Percentiles rank a stretch among this genome's conserved stretches.
These are phyloP conservation scores for Lathyrus tuberosus DNA, from an alignment of 306 rosid species.

Conservation along the genomic window DNA sequence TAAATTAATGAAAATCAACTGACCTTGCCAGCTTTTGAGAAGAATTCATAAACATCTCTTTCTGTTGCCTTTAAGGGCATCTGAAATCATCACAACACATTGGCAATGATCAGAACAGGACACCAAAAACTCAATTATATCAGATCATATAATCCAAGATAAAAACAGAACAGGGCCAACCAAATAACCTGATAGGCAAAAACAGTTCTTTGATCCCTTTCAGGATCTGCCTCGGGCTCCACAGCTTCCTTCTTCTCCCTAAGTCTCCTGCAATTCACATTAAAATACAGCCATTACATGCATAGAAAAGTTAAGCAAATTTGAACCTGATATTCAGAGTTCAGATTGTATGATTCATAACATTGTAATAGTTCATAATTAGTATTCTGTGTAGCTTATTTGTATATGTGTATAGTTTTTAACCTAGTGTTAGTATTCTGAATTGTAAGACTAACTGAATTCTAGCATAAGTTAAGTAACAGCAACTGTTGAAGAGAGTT, in stretches of 20 bases:
- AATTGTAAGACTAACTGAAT: not conserved
- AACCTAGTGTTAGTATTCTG: not conserved
- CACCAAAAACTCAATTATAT: conserved; percentile 1
- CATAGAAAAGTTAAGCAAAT: conserved; percentile 7
- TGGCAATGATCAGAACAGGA: conserved; percentile 38
- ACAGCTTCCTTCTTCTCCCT: conserved; percentile 84
- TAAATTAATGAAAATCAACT: not conserved
- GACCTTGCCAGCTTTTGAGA: conserved; percentile 96
- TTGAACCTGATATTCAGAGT: conserved; percentile 28
- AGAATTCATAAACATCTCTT: conserved; percentile 89
- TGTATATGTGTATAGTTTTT: not conserved
- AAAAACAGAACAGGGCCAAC: not conserved
- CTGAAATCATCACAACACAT: conserved; percentile 51
- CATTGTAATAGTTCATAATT: conserved; percentile 1
- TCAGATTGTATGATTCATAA: not conserved
- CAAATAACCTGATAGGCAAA: conserved; percentile 90
- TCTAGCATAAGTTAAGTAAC: not conserved
- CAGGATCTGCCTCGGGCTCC: conserved; percentile 99
- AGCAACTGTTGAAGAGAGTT: not conserved
- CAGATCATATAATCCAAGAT: not conserved
- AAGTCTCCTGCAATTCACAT: conserved; percentile 64
- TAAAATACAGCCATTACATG: conserved; percentile 21
- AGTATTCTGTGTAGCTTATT: not conserved
- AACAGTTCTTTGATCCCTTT: conserved; percentile 98
- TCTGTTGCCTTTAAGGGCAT: conserved; percentile 97